phyloP scores from a whole-genome alignment of 2,329 filamentous ascomycete species.

The Aspergillus brunneoviolaceus region DNA sequence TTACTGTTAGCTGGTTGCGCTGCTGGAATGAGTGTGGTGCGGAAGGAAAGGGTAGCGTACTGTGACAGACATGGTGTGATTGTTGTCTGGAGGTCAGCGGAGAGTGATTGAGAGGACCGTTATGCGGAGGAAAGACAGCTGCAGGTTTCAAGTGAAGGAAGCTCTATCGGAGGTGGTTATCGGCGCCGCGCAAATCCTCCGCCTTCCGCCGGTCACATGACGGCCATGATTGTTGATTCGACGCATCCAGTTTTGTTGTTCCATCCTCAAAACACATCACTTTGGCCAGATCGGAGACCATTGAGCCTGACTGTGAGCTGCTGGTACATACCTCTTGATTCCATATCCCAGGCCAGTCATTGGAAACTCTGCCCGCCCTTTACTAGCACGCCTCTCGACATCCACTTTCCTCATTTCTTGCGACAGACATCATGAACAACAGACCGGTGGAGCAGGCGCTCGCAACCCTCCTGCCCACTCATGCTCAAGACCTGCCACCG shows the following conservation, averaged over 20 bases:
- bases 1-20: background rate
- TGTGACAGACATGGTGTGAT: slow-evolving; percentile 34
- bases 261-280: background rate
- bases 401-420: background rate
- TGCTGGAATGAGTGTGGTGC: background rate
- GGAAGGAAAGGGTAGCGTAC: slow-evolving; percentile 18
- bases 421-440: slow-evolving; percentile 59
- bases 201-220: slow-evolving; percentile 15
- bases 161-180: slow-evolving; percentile 3
- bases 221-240: background rate
- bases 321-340: background rate
- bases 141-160: background rate
- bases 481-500: slow-evolving; percentile 65
- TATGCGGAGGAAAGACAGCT: too few species aligned
- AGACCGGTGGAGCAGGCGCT: slow-evolving; percentile 71
- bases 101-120: too few species aligned
- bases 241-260: background rate
- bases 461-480: slow-evolving; percentile 70
- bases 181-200: background rate
- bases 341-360: background rate
- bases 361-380: background rate
- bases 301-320: background rate
- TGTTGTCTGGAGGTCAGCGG: too few species aligned
- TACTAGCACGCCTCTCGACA: background rate
- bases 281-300: background rate